Evolutionary conservation across 2,329 filamentous ascomycete genomes (phyloP), one percentile per base, ranked within the genome.

Genomic region (Mycosphaerella sp.): DNA sequence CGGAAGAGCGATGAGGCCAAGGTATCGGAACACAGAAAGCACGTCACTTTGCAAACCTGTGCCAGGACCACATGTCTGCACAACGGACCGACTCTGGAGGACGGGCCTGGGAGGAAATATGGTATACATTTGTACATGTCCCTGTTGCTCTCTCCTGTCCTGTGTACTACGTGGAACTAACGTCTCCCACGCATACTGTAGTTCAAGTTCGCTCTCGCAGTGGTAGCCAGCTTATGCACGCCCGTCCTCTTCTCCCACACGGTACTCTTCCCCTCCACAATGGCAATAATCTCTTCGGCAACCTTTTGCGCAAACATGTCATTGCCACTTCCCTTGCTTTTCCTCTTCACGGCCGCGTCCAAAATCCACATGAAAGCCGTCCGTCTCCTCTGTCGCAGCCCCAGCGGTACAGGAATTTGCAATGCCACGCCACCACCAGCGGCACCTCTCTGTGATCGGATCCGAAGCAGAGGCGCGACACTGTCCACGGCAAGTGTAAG

Each of bases 401-500:
- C 75, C 16, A 97, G 75, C 1, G 93, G 91, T 17, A 84, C 76
- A 0, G 93, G 93, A 32, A 96, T 79, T 50, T 91, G 88, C 52
- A 96, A 79, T 10, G 88, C 80, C 32, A 81, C 79, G 70, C 93
- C 93, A 74, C 93, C 93, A 71, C 91, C 91, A 1, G 86, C 87
- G 32, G 86, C 80, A 60, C 89, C 89, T 64, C 82, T 82, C 62
- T 89, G 79, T 55, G 79, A 79, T 49, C 83, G 81, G 65, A 98
- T 84, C 59, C 86, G 85, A 64, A 98, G 75, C 13, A 98, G 79
- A 8, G 93, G 93, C 1, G 90, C 88, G 18, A 98, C 85, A 8
- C 88, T 94, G 76, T 98, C 93, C 64, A 98, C 84, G 28, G 90
- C 89, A 28, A 94, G 78, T 10, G 86, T 88, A 42, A 98, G 83